These are phyloP conservation scores for Aspergillus transmontanensis DNA, from an alignment of 2,329 filamentous ascomycete genomes.

Conservation along the genomic window DNA sequence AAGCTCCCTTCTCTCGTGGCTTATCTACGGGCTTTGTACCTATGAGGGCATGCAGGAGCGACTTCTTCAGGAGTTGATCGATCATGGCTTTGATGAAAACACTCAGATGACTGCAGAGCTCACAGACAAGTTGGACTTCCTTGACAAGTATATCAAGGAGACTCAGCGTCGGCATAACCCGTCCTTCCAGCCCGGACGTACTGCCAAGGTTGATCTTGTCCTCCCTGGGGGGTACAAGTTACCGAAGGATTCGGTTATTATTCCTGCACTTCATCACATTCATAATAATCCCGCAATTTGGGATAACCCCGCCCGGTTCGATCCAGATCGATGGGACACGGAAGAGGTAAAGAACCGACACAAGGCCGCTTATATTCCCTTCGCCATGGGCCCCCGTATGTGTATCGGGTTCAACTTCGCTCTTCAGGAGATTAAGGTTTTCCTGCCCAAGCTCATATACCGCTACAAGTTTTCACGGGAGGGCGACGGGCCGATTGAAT, in stretches of 20 bases:
- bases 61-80: slow-evolving; percentile 60
- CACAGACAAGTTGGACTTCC: slow-evolving; percentile 50
- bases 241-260: slow-evolving; percentile 54
- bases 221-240: slow-evolving; percentile 62
- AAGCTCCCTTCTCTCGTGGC: slow-evolving; percentile 59
- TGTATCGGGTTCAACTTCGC: slow-evolving; percentile 69
- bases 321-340: slow-evolving; percentile 63
- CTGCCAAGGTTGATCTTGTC: slow-evolving; percentile 56
- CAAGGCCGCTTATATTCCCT: slow-evolving; percentile 59
- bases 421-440: slow-evolving; percentile 60
- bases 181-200: slow-evolving; percentile 63
- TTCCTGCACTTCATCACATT: slow-evolving; percentile 50
- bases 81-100: slow-evolving; percentile 49
- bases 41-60: slow-evolving; percentile 60
- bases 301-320: slow-evolving; percentile 60
- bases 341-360: slow-evolving; percentile 56
- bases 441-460: slow-evolving; percentile 59
- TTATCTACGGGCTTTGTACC: slow-evolving; percentile 54
- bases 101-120: slow-evolving; percentile 49
- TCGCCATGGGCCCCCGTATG: slow-evolving; percentile 58
- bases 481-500: slow-evolving; percentile 49
- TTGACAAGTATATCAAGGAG: slow-evolving; percentile 54
- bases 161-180: slow-evolving; percentile 62
- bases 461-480: slow-evolving; percentile 59
- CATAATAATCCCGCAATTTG: slow-evolving; percentile 58